phyloP scores from a whole-genome alignment of 139 green algal species.

The Chlamydomonas asymmetrica region DNA sequence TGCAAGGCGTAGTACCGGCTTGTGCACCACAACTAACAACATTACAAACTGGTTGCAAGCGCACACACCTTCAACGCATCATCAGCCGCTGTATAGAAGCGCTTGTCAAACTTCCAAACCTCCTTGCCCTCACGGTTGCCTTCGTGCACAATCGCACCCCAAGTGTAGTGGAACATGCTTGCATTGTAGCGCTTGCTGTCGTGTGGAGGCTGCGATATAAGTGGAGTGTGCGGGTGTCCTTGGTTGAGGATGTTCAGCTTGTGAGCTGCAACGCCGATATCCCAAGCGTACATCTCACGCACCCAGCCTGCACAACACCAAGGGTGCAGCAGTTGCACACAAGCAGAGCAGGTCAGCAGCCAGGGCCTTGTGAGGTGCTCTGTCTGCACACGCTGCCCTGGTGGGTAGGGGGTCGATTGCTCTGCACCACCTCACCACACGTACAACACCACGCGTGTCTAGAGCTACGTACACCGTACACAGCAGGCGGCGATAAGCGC shows the following conservation, averaged over 20 bases:
- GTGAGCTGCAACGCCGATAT: conserved; percentile 53
- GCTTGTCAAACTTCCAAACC: conserved; percentile 73
- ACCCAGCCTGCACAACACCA: conserved; percentile 88
- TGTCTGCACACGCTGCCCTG: no score
- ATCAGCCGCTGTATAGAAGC: conserved; percentile 36
- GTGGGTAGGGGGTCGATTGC: no score
- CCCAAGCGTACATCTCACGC: conserved; percentile 92
- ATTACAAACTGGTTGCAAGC: not conserved
- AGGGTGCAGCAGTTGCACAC: no score
- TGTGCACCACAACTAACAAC: not conserved
- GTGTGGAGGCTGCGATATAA: conserved; percentile 85
- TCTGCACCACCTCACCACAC: no score
- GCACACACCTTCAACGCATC: conserved; percentile 54
- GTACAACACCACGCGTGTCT: no score
- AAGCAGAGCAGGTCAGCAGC: no score
- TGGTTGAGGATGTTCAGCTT: conserved; percentile 51
- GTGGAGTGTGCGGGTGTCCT: conserved; percentile 32
- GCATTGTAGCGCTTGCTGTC: conserved; percentile 66
- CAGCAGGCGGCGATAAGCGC: no score
- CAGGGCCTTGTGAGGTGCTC: no score
- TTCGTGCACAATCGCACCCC: conserved; percentile 48
- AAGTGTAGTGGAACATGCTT: conserved; percentile 92
- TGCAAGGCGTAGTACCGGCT: no score
- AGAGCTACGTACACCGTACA: no score
- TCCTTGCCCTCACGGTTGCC: conserved; percentile 37